Conservation (phyloP, 352 stramenopile genomes). For the Phytophthora hybrid region DNA sequence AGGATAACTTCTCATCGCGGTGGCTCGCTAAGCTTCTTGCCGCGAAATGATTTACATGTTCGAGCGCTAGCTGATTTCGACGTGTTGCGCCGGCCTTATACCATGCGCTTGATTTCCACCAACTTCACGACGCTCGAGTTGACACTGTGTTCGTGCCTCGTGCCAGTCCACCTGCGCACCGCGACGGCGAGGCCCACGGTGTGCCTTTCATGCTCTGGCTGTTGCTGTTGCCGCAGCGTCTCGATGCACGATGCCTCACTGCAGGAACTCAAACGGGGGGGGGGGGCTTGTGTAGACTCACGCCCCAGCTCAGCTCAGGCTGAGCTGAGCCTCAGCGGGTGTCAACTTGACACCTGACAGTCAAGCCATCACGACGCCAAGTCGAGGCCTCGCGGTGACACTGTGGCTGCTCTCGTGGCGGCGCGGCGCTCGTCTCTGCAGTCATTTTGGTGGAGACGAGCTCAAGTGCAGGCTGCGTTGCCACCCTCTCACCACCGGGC, state of each 20-base stretch:
- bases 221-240: neutral
- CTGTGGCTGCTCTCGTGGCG: constrained; percentile 23
- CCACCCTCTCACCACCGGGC: constrained; percentile 20
- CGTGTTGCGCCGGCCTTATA: neutral
- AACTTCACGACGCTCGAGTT: neutral
- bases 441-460: constrained; percentile 29
- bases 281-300: too few species aligned
- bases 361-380: constrained; percentile 34
- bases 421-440: constrained; percentile 17
- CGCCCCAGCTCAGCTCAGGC: neutral
- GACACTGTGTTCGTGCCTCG: neutral
- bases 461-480: constrained; percentile 12
- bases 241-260: constrained; percentile 13
- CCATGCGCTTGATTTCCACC: constrained; percentile 7
- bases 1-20: neutral
- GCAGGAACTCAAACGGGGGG: neutral
- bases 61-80: constrained; percentile 1
- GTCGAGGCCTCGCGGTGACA: constrained; percentile 12
- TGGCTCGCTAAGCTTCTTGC: neutral
- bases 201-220: neutral
- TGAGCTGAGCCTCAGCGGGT: too few species aligned
- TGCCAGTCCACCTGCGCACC: neutral
- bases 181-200: constrained; percentile 9
- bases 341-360: neutral
- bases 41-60: neutral